Evolutionary conservation across 768 basidiomycete species (phyloP), one percentile per base, ranked within the genome.

Genomic region (Hydnomerulius pinastri): DNA sequence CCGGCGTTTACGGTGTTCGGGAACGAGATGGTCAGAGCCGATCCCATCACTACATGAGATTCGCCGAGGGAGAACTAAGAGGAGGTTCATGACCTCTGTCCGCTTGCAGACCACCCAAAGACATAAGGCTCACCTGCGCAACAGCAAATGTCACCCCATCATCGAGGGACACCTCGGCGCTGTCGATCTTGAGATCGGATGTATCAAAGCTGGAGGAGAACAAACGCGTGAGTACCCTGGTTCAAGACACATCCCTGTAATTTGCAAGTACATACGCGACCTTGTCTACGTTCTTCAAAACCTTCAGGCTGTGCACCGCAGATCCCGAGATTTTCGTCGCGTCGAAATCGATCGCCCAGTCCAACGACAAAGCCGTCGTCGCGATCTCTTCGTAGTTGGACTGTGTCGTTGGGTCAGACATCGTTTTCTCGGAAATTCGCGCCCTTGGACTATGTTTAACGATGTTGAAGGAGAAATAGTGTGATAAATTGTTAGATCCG

Each of bases 331-430:
- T 73, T 43, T 76, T 70, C 58, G 85, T 68, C 3, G 73, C 63
- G 0, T 74, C 59, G 64, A 92, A 97, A 69, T 97, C 85, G 55
- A 97, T 70, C 0, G 59, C 70, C 93, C 92, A 96, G 56, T 88
- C 78, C 43, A 97, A 81, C 18, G 78, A 70, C 13, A 93, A 70
- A 63, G 91, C 82, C 30, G 80, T 75, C 1, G 88, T 84, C 3
- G 73, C 67, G 56, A 94, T 77, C 40, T 85, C 71, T 4, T 71
- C 66, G 67, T 90, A 92, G 72, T 97, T 97, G 20, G 91, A 80
- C 61, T 92, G 87, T 0, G 87, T 86, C 0, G 90, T 83, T 17
- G 84, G 85, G 62, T 91, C 87, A 21, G 65, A 49, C 50, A 55
- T 51, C 18, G 28, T 20, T 33, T 11, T 33, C 15, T 11, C n/a